phyloP scores from a whole-genome alignment of 805 yeast genomes.

The Blastobotrys chiropterorum region DNA sequence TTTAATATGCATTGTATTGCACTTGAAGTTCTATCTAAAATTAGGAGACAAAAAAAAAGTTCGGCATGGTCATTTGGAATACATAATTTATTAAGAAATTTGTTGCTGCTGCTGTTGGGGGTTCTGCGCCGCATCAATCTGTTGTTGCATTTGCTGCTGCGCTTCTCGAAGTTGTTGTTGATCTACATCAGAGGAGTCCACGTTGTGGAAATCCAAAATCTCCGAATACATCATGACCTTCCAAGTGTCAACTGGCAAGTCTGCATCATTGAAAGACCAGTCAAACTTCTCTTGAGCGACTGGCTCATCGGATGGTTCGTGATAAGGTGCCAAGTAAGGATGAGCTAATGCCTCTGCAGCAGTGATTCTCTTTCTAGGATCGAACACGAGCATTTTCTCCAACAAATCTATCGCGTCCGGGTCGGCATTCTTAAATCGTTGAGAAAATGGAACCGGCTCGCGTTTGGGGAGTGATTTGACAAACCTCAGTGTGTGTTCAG shows the following conservation, averaged over 20 bases:
- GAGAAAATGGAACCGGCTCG: conserved; percentile 83
- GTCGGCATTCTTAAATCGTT: conserved; percentile 65
- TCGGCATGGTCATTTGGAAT: too few species aligned
- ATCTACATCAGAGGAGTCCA: conserved; percentile 36
- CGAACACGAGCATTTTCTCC: conserved; percentile 87
- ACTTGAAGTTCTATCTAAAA: too few species aligned
- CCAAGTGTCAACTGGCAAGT: conserved; percentile 96
- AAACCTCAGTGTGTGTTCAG: conserved; percentile 89
- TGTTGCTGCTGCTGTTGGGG: too few species aligned
- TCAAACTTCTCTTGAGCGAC: conserved; percentile 87
- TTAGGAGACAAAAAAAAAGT: too few species aligned
- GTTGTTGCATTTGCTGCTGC: too few species aligned
- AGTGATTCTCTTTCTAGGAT: conserved; percentile 88
- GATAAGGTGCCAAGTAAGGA: conserved; percentile 90
- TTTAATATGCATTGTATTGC: too few species aligned
- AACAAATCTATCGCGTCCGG: conserved; percentile 75
- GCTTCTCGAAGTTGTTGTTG: not conserved
- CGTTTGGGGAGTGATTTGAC: conserved; percentile 90
- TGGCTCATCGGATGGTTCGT: conserved; percentile 97
- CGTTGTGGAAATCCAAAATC: conserved; percentile 91
- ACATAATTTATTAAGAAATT: too few species aligned
- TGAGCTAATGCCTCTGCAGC: conserved; percentile 88
- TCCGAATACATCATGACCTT: conserved; percentile 98
- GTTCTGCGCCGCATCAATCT: too few species aligned
- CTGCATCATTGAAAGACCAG: conserved; percentile 98